Percentiles rank a stretch among this genome's conserved stretches.
Conservation (phyloP, 345 rosid species). For the Isatis tinctoria region DNA sequence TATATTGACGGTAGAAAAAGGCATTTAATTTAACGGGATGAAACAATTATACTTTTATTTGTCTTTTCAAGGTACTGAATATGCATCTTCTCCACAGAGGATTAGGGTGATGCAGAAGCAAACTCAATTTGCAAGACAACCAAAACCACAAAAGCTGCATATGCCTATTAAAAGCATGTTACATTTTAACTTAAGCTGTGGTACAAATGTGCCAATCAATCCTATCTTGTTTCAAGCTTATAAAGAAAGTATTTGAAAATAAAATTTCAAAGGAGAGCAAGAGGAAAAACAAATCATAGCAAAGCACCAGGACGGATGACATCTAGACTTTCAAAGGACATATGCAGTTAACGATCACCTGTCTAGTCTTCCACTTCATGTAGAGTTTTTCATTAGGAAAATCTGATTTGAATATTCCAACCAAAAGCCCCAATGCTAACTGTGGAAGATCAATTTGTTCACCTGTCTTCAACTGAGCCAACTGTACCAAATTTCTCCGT, state of each 20-base stretch:
- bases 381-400: constrained; percentile 74
- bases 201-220: background rate
- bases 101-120: background rate
- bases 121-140: background rate
- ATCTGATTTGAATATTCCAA: constrained; percentile 78
- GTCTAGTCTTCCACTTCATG: constrained; percentile 84
- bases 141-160: constrained; percentile 4
- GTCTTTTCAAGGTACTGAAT: background rate
- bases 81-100: background rate
- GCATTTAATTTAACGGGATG: background rate
- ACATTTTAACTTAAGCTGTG: background rate
- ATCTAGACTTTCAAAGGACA: constrained; percentile 1
- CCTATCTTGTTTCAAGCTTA: background rate
- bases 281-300: background rate
- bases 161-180: background rate
- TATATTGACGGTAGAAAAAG: constrained; percentile 25
- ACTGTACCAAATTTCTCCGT: constrained; percentile 62
- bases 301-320: background rate
- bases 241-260: background rate
- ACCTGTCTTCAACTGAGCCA: constrained; percentile 46
- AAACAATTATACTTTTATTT: background rate
- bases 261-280: background rate
- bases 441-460: constrained; percentile 79
- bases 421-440: constrained; percentile 70
- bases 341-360: constrained; percentile 41